Base-by-base conservation (phyloP, 73 alveolate genomes). In the Uronychia binucleata region DNA sequence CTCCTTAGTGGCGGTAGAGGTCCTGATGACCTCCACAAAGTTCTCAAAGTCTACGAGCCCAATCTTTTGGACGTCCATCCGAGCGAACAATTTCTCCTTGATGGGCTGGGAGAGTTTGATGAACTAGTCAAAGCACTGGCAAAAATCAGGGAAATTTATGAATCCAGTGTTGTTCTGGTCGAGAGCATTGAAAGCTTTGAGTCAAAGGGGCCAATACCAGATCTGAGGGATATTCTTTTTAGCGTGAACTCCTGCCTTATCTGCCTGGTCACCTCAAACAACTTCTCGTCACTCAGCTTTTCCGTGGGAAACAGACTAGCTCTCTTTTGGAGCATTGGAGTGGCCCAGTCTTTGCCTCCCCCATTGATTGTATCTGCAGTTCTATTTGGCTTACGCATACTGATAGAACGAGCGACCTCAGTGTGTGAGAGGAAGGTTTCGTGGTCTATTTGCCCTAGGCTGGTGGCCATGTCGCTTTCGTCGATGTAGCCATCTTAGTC, bases 1-100 rank as follows among this genome's bases (percentile, higher is more conserved):
- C 25, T 59, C 34, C 0, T 78, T 28, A 13, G 86, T 31, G 0
- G 91, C 95, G 0, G 94, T 75, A 19, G 92, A 67, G 32, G 85
- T 86, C 67, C 93, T 84, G 78, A 96, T 58, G 5, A 86, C 93
- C 19, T 79, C 81, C 27, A 90, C 58, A 92, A 94, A 96, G 29
- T 84, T 88, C 32, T 95, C 95, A 79, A 83, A 88, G 88, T 95
- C 97, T 8, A 96, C 93, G 79, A 96, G 81, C 26, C 99, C 99
- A 30, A 92, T 96, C 31, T 91, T 89, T 77, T 88, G 74, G 33
- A 57, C 92, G 58, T 96, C 99, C 97, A 96, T 96, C 32, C 87
- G 83, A 0, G 99, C 97, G 86, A 96, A 96, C 78, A 96, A 80
- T 34, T 96, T 95, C 81, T 94, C 97, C 60, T 94, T 94, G 14